Percentiles rank a stretch among this genome's conserved stretches.
phyloP scores from a whole-genome alignment of 2,329 filamentous ascomycete genomes.

The Penicillium sclerotiorum region DNA sequence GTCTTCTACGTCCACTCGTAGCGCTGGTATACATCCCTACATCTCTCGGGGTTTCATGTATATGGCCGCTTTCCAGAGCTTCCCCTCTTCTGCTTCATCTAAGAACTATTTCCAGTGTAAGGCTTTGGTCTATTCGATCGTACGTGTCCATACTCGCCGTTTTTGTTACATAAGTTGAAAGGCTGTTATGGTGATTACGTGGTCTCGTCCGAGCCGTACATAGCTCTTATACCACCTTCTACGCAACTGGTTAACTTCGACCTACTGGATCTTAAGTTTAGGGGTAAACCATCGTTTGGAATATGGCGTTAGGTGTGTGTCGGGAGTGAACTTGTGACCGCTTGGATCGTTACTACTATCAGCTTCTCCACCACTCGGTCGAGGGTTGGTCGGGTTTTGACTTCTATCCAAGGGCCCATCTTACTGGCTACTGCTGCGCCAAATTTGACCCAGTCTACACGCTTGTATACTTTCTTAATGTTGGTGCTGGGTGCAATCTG shows the following conservation, averaged over 20 bases:
- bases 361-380: slow-evolving; percentile 1
- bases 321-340: background rate
- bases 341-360: background rate
- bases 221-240: slow-evolving; percentile 23
- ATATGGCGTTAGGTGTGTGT: slow-evolving; percentile 12
- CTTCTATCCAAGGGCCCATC: background rate
- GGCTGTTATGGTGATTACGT: slow-evolving; percentile 7
- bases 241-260: slow-evolving; percentile 21
- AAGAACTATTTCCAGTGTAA: slow-evolving; percentile 27
- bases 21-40: slow-evolving; percentile 14
- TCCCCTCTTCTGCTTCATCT: slow-evolving; percentile 12
- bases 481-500: slow-evolving; percentile 3
- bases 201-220: background rate
- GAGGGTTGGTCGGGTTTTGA: slow-evolving; percentile 4
- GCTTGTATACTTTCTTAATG: slow-evolving; percentile 12
- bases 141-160: slow-evolving; percentile 23
- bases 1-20: background rate
- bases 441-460: slow-evolving; percentile 12
- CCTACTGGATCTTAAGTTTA: slow-evolving; percentile 25
- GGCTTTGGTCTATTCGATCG: slow-evolving; percentile 22
- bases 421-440: background rate
- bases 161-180: slow-evolving; percentile 17
- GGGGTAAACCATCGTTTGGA: slow-evolving; percentile 29
- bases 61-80: slow-evolving; percentile 19
- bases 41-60: slow-evolving; percentile 17